Conservation (phyloP, 805 yeast genomes). For the Ogataea salicorniae region DNA sequence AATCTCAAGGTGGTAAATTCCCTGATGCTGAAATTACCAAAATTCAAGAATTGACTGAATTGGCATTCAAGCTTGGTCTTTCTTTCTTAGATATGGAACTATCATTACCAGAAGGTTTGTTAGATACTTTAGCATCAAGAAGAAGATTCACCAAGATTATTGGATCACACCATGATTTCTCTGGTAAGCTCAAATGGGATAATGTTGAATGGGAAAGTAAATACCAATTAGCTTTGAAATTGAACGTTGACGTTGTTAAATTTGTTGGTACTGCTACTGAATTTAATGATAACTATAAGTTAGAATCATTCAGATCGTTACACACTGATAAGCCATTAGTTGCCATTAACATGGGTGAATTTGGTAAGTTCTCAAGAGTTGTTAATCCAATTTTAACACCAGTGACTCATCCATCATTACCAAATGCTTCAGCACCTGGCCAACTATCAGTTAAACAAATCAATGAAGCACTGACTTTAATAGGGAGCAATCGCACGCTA, state of each 20-base stretch:
- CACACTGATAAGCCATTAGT: conserved; percentile 63
- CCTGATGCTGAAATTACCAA: conserved; percentile 49
- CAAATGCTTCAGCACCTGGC: conserved; percentile 75
- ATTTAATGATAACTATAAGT: conserved; percentile 60
- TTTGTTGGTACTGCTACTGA: conserved; percentile 72
- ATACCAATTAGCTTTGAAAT: conserved; percentile 58
- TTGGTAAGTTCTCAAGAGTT: conserved; percentile 76
- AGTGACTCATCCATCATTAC: conserved; percentile 66
- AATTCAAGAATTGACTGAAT: conserved; percentile 45
- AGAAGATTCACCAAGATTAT: conserved; percentile 66
- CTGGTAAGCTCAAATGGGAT: conserved; percentile 60
- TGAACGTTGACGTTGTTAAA: conserved; percentile 71
- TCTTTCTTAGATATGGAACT: conserved; percentile 80
- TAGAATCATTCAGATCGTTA: conserved; percentile 62
- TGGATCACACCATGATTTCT: conserved; percentile 77
- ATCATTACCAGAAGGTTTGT: conserved; percentile 53
- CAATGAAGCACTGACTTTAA: conserved; percentile 46
- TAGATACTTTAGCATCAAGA: conserved; percentile 44
- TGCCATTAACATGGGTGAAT: conserved; percentile 75
- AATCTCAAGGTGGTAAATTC: conserved; percentile 77
- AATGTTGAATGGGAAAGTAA: conserved; percentile 69
- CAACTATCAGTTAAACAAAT: conserved; percentile 65
- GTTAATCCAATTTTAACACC: conserved; percentile 77
- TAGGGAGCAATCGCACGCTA: conserved; percentile 46
- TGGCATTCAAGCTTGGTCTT: conserved; percentile 74